Base-by-base conservation (phyloP, 345 rosid genomes). In the Bruguiera sexangula region DNA sequence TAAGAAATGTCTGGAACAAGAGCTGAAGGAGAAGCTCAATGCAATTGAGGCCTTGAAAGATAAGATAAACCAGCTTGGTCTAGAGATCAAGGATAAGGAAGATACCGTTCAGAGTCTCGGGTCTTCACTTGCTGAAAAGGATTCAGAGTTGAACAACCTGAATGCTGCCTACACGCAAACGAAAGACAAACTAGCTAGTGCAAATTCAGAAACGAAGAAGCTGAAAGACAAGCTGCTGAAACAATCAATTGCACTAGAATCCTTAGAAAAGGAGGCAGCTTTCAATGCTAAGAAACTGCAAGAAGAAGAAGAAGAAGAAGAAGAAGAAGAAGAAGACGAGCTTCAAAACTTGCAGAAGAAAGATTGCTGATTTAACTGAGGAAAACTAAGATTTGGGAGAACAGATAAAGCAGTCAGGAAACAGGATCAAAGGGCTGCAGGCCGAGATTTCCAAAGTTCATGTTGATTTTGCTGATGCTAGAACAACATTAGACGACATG, bases 71-170 rank as follows among this genome's bases (percentile, higher is more conserved):
- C 79, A 78, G 74, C 86, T 92, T 60, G 79, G 78, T 67, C 68
- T 75, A 64, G 96, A 95, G 82, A 71, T 92, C 74, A 81, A 81
- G 71, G 92, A 85, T 46, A 90, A 68, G 76, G 88, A 88, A 75
- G 87, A 80, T 46, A 74, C 57, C 55, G 51, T 77, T 65, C 86
- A 80, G 72, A 81, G 76, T 53, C 79, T 89, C 70, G 79, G 77
- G 32, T 79, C 84, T 62, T 77, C 75, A 27, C 77, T 88, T 67
- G 77, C 77, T 24, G 81, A 70, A n/a, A 90, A 87, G 76, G 96
- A 90, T 69, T 20, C 59, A 16, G 93, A 88, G 65, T 56, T 90
- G 79, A 80, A 76, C 70, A 74, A 82, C 69, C 69, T 87, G 76
- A 78, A 80, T 50, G 71, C 60, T 54, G 55, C 75, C 65, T 83